Percentiles rank a stretch among this genome's conserved stretches.
These are phyloP conservation scores for Tetrapisispora nanseiensis DNA, from an alignment of 805 yeast species.

Conservation along the genomic window DNA sequence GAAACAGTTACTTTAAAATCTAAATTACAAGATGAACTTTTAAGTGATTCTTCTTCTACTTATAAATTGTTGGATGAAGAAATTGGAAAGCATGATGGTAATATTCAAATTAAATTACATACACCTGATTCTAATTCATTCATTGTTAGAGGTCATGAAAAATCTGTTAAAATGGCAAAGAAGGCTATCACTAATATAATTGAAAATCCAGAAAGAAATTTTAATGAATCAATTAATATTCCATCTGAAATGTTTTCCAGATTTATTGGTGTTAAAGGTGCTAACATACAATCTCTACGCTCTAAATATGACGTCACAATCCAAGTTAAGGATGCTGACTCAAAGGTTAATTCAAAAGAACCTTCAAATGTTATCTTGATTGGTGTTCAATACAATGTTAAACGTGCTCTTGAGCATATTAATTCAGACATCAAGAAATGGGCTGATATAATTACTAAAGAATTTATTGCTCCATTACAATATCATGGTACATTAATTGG, in stretches of 20 bases:
- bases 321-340: constrained; percentile 52
- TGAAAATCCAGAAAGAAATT: constrained; percentile 17
- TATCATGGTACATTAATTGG: constrained; percentile 81
- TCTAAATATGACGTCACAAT: constrained; percentile 68
- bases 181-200: constrained; percentile 30
- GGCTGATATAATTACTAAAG: constrained; percentile 69
- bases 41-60: constrained; percentile 9
- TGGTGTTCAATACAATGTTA: constrained; percentile 74
- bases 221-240: constrained; percentile 40
- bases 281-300: constrained; percentile 54
- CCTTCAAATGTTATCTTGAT: constrained; percentile 46
- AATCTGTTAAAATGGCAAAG: constrained; percentile 40
- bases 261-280: constrained; percentile 84
- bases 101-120: constrained; percentile 40
- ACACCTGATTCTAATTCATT: constrained; percentile 43
- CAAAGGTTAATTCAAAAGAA: constrained; percentile 21
- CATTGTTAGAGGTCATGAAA: constrained; percentile 56
- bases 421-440: constrained; percentile 53
- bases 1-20: constrained; percentile 42
- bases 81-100: constrained; percentile 28
- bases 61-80: constrained; percentile 26
- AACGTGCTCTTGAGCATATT: constrained; percentile 56
- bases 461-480: constrained; percentile 60
- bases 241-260: constrained; percentile 63
- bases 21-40: constrained; percentile 44